Evolutionary conservation across 495 filamentous ascomycete species (phyloP), one percentile per base, ranked within the genome.

Genomic region (Penicillium turbatum): DNA sequence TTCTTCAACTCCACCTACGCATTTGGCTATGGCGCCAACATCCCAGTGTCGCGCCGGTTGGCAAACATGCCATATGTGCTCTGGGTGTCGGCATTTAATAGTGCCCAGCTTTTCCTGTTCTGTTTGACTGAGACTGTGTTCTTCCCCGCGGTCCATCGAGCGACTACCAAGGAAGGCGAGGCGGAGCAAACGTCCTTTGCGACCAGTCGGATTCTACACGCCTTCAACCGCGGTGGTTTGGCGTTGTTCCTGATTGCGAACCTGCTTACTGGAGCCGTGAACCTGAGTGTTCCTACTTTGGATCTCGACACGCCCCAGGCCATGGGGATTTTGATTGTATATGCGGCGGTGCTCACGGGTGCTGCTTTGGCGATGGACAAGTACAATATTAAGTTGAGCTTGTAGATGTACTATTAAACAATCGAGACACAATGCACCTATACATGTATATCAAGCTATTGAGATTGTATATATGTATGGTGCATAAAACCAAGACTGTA

Each of bases 11-110:
- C 85, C 17, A 81, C 80, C 39, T 88, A 81, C 58, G 72, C 74
- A 3, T 82, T 87, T 51, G 91, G 89, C 9, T 74, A 86, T 17
- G 82, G 81, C 6, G 72, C 75, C 34, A 68, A 67, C 24, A 74
- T 96, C 17, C 74, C 73, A 2, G 89, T 97, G 6, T 97, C 93
- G 5, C 85, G 93, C 27, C 83, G 93, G 10, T 72, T 99, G 15
- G 93, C 93, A 8, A 97, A 97, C 63, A 82, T 96, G 48, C 91
- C 93, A 0, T 99, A 99, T 63, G 73, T 97, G 30, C 73, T 96
- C 43, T 99, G 92, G 92, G 86, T 95, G 13, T 74, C 83, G 11
- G 85, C 90, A 6, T 97, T 91, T 77, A 99, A 97, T 67, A 86
- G 80, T 48, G 75, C 72, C 6, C 89, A 96, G 65, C 69, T 99